phyloP scores from a whole-genome alignment of 139 green algal species.

The Chlorella vulgaris region DNA sequence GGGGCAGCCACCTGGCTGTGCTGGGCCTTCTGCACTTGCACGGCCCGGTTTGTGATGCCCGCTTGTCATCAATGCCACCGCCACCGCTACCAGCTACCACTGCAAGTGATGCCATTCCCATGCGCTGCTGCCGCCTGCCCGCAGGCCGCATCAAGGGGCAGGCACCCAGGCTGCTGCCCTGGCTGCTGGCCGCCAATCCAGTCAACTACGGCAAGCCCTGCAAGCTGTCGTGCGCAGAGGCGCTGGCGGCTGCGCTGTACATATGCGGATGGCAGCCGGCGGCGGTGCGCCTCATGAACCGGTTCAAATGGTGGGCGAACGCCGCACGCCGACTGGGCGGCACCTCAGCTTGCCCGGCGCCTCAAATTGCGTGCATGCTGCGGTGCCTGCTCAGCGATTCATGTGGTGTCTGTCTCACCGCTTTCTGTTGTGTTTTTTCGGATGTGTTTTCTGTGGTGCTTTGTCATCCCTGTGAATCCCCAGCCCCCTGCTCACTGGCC shows the following conservation, averaged over 20 bases:
- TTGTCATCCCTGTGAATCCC: not conserved
- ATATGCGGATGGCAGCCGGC: constrained; percentile 80
- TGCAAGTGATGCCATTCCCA: not conserved
- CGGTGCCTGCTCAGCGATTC: not conserved
- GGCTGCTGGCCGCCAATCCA: constrained; percentile 96
- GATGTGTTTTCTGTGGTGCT: too few species aligned
- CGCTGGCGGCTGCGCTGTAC: constrained; percentile 83
- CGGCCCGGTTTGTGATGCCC: too few species aligned
- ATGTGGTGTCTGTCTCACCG: too few species aligned
- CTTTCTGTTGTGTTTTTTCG: too few species aligned
- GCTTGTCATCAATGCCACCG: too few species aligned
- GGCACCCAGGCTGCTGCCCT: constrained; percentile 90
- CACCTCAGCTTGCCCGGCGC: too few species aligned
- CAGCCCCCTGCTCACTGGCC: not conserved
- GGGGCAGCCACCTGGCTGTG: too few species aligned
- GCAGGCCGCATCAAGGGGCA: constrained; percentile 75
- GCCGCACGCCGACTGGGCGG: too few species aligned
- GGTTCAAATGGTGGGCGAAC: constrained; percentile 85
- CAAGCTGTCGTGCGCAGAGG: constrained; percentile 98
- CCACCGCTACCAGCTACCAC: too few species aligned
- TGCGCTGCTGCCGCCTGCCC: not conserved
- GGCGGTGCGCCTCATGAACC: constrained; percentile 64
- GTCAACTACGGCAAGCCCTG: constrained; percentile 95
- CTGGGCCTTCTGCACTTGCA: too few species aligned
- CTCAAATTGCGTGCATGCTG: not conserved